Percentiles rank a stretch among this genome's conserved stretches.
phyloP scores from a whole-genome alignment of 1,284 basidiomycete genomes.

The Puccinia horiana region DNA sequence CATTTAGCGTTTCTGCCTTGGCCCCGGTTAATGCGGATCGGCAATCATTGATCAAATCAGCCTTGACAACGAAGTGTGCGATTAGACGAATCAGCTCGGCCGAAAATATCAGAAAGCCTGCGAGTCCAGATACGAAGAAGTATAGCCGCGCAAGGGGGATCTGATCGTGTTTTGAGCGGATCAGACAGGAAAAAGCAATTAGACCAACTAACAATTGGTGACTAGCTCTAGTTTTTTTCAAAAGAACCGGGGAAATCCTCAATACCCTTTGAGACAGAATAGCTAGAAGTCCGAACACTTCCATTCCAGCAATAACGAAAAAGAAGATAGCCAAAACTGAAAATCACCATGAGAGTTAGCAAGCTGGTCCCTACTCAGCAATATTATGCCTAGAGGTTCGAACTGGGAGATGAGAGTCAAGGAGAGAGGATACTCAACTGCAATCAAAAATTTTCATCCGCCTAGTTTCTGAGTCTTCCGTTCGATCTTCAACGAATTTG shows the following conservation, averaged over 20 bases:
- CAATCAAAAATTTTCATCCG: slow-evolving; percentile 46
- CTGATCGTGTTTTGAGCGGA: slow-evolving; percentile 4
- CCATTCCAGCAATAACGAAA: slow-evolving; percentile 45
- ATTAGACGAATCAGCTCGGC: slow-evolving; percentile 47
- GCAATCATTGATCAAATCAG: slow-evolving; percentile 33
- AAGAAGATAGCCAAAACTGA: slow-evolving; percentile 43
- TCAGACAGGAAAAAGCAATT: background rate
- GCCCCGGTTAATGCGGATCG: slow-evolving; percentile 37
- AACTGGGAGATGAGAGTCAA: background rate
- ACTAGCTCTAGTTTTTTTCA: background rate
- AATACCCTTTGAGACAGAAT: slow-evolving; percentile 27
- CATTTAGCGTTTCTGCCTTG: slow-evolving; percentile 39
- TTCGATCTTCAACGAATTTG: slow-evolving; percentile 42
- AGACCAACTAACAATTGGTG: background rate
- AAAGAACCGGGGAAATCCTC: background rate
- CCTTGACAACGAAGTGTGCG: slow-evolving; percentile 46
- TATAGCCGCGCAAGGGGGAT: slow-evolving; percentile 32
- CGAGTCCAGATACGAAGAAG: slow-evolving; percentile 38
- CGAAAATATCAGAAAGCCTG: slow-evolving; percentile 38
- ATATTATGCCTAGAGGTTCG: background rate
- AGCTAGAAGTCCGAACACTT: slow-evolving; percentile 39
- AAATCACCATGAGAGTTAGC: background rate
- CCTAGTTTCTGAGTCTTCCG: slow-evolving; percentile 29
- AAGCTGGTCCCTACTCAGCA: background rate
- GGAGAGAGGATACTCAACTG: slow-evolving; percentile 35